A percentile compares a stretch with the other conserved stretches of the same genome.
Evolutionary conservation across 306 rosid genomes (phyloP).

Genomic region (Inga leiocalycina): DNA sequence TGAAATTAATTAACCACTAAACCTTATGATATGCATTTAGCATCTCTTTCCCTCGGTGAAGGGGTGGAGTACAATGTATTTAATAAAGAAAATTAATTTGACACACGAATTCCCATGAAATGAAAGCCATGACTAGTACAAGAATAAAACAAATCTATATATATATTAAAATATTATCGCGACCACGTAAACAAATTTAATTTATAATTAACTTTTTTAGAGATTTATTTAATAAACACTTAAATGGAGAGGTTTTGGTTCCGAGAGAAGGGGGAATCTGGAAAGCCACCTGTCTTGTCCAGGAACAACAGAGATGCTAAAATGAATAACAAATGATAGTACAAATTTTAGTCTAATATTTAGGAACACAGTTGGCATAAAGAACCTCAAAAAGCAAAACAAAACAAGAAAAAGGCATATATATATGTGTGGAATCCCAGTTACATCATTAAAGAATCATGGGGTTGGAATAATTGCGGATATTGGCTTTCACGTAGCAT

Average conservation of each 20-base stretch:
- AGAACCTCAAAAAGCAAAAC: not conserved
- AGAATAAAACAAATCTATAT: not conserved
- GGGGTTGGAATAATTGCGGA: not conserved
- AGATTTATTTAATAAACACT: not conserved
- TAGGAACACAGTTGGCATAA: not conserved
- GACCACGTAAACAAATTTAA: not conserved
- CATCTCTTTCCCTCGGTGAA: not conserved
- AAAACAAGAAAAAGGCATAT: not conserved
- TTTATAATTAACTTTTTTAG: not conserved
- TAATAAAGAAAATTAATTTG: not conserved
- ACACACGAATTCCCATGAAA: not conserved
- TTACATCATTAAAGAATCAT: not conserved
- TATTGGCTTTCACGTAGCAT: conserved; percentile 30
- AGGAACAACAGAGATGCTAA: not conserved
- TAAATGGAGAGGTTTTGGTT: not conserved
- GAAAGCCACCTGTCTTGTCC: not conserved
- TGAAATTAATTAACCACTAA: not conserved
- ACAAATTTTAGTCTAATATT: not conserved
- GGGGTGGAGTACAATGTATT: not conserved
- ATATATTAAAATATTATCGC: not conserved
- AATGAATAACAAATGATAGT: not conserved
- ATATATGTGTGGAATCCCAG: not conserved
- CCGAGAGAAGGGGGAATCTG: not conserved
- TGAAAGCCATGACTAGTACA: not conserved
- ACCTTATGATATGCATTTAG: not conserved